phyloP scores from a whole-genome alignment of 306 rosid genomes.

The Fagus sylvatica region DNA sequence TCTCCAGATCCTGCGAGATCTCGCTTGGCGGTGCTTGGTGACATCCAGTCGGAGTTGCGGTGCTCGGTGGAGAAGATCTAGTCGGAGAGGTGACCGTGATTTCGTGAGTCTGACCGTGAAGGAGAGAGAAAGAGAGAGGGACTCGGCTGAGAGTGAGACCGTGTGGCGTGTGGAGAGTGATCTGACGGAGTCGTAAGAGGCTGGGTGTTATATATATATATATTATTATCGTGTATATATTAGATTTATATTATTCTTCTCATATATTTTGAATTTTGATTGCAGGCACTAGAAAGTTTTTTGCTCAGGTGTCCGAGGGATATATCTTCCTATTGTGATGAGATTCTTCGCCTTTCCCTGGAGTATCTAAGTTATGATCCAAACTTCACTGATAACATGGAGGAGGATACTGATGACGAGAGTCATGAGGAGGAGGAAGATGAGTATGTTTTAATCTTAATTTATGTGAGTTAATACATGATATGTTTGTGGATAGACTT shows the following conservation, averaged over 20 bases:
- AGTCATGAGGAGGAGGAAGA: constrained; percentile 93
- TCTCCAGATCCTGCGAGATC: too few species aligned
- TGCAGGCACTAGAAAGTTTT: constrained; percentile 92
- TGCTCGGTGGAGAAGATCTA: too few species aligned
- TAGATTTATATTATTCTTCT: constrained; percentile 12
- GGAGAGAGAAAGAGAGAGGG: too few species aligned
- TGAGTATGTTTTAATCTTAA: constrained; percentile 59
- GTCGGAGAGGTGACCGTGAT: too few species aligned
- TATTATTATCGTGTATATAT: too few species aligned
- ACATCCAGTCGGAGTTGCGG: too few species aligned
- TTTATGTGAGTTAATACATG: constrained; percentile 24
- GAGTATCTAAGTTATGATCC: constrained; percentile 95
- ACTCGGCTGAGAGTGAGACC: too few species aligned
- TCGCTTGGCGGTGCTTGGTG: too few species aligned
- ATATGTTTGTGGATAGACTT: constrained; percentile 13
- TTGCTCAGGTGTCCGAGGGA: constrained; percentile 96
- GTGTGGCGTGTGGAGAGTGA: too few species aligned
- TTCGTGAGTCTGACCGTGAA: too few species aligned
- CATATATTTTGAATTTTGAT: constrained; percentile 28
- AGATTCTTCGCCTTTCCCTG: constrained; percentile 83
- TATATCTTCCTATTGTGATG: constrained; percentile 76
- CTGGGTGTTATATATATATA: too few species aligned
- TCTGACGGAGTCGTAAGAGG: too few species aligned
- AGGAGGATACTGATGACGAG: constrained; percentile 96
- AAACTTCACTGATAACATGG: constrained; percentile 98